Percentiles rank a stretch among this genome's conserved stretches.
Evolutionary conservation across 75 land plant genomes (phyloP).

Genomic region (Pinus tabuliformis): DNA sequence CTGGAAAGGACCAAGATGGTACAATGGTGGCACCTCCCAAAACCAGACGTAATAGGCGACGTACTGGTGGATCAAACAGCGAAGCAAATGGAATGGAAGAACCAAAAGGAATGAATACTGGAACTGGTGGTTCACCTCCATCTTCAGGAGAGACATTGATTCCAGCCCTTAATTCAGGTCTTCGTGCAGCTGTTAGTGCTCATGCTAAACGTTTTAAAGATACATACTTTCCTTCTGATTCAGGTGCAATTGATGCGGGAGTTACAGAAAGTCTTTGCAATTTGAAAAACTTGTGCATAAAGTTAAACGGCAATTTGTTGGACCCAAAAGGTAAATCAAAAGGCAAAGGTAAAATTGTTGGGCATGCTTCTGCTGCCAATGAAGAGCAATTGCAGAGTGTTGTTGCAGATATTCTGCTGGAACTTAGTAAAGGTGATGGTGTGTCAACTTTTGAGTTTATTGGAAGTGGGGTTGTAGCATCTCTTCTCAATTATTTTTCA

Average conservation of each 20-base stretch:
- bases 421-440: slow-evolving; percentile 38
- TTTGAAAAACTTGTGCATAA: slow-evolving; percentile 39
- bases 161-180: slow-evolving; percentile 20
- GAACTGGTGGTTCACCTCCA: neutral
- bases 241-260: slow-evolving; percentile 12
- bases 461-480: slow-evolving; percentile 63
- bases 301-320: slow-evolving; percentile 24
- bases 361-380: slow-evolving; percentile 1
- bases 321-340: slow-evolving; percentile 1
- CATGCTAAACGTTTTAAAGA: slow-evolving; percentile 48
- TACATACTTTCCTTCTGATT: slow-evolving; percentile 31
- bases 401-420: slow-evolving; percentile 42
- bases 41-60: neutral
- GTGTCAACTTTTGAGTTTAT: slow-evolving; percentile 81
- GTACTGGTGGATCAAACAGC: neutral
- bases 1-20: neutral
- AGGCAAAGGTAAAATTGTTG: slow-evolving; percentile 4
- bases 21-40: neutral
- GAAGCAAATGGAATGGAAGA: neutral
- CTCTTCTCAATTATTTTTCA: slow-evolving; percentile 50
- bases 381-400: slow-evolving; percentile 34
- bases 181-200: slow-evolving; percentile 12
- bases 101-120: neutral
- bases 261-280: slow-evolving; percentile 37
- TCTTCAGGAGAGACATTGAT: too few relatives aligned